Evolutionary conservation across 73 alveolate species (phyloP), one percentile per base, ranked within the genome.

Genomic region (Paraurostyla sp.): DNA sequence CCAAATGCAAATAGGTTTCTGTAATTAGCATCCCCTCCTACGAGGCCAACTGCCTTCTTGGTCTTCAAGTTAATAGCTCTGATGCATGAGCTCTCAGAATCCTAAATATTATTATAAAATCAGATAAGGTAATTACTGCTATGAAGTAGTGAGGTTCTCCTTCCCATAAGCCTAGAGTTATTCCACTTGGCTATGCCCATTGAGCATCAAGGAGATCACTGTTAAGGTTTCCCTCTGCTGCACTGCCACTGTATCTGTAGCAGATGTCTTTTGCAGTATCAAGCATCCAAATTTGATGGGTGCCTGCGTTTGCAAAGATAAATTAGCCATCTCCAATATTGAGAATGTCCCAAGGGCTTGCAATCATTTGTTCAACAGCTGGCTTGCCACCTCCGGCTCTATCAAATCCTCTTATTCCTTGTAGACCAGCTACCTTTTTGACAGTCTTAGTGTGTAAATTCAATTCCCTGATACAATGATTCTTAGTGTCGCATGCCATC

Each of bases 111-210:
- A 27, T 23, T 27, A 6, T 13, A 62, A 9, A 7, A 9, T 32
- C 11, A 16, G 30, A 27, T 27, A n/a, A n/a, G n/a, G n/a, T n/a
- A n/a, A 46, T 62, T 62, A 62, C 59, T 11, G 93, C 93, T 20
- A 85, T 85, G 38, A 52, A 85, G 71, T 65, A 56, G n/a, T 85
- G 81, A 0, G 52, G 50, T 23, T 83, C 38, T n/a, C 85, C 85
- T 43, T 83, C 48, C 75, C 65, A 40, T 29, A 40, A 20, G 22
- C 93, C 87, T 9, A 71, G 69, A 0, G 88, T 56, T 30, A 85
- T 57, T 18, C 93, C 93, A 6, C 88, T 71, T 7, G 93, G 93
- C 45, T 85, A 45, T 35, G 93, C 82, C 93, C 93, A 85, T 71
- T 78, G 68, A 43, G 87, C 68, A 29, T 85, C 76, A 43, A 25